Evolutionary conservation across 805 yeast species (phyloP), one percentile per base, ranked within the genome.

Genomic region (Ogataea haglerorum): DNA sequence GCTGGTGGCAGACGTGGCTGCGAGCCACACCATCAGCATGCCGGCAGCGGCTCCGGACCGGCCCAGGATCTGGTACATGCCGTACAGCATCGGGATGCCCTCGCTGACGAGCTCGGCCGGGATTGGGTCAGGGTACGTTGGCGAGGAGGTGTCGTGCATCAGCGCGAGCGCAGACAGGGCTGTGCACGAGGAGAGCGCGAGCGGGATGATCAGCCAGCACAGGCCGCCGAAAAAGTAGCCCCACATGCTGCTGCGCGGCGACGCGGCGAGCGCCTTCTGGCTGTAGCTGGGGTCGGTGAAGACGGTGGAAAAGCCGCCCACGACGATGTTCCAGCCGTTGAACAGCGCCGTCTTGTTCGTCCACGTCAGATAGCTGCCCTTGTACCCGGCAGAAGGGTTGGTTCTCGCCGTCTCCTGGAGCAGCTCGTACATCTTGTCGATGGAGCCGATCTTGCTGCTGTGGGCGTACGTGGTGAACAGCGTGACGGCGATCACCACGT

Each of bases 101-200:
- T 63, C 69, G 44, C 60, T 61, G 28, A 70, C 69, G 34, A 70
- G 68, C 4, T 52, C 56, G 0, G 62, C 31, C 5, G 68, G 53
- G 44, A 73, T 54, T n/a, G 50, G 52, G 26, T 60, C 46, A 10
- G 77, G 77, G 53, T 65, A 73, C 0, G 76, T 69, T 34, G 58
- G 56, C 33, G 63, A 66, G 3, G 48, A 58, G 12, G 67, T 66
- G 30, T 60, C 56, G 13, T 46, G 43, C 30, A 58, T 38, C 16
- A 67, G 44, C 3, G 67, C 70, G 28, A 65, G 49, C 49, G 70
- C 51, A 2, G 64, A 60, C 39, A 66, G 48, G 16, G 67, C 68
- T 10, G 67, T 50, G 19, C 41, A 58, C 45, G 60, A 47, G 10
- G 59, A 58, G 16, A 61, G 47, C 13, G 61, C 54, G 42, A 58